phyloP scores from a whole-genome alignment of 2,329 filamentous ascomycete genomes.

The Fusarium phyllophilum region DNA sequence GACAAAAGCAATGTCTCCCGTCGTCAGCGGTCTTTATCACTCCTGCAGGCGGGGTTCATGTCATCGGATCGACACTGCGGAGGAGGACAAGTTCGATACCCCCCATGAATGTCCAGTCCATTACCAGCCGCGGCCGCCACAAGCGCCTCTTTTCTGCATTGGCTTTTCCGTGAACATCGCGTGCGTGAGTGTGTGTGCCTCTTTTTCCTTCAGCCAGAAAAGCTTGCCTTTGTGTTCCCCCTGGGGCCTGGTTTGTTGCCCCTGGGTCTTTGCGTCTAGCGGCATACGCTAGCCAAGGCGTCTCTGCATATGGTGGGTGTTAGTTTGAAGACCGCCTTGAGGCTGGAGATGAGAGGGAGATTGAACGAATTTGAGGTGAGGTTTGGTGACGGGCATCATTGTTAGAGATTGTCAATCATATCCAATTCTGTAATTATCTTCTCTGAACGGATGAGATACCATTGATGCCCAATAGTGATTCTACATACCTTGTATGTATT shows the following conservation, averaged over 20 bases:
- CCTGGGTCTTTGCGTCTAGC: slow-evolving; percentile 25
- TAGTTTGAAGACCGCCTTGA: slow-evolving; percentile 29
- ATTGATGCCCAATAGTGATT: neutral
- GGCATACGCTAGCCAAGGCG: slow-evolving; percentile 26
- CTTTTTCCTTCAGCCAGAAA: slow-evolving; percentile 11
- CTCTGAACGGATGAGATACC: neutral
- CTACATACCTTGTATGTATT: neutral
- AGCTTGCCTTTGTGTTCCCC: neutral
- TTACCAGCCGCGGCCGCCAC: slow-evolving; percentile 36
- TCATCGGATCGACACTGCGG: slow-evolving; percentile 36
- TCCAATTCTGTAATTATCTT: neutral
- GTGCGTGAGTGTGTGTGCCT: neutral
- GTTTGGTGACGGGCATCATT: slow-evolving; percentile 14
- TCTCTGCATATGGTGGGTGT: slow-evolving; percentile 33
- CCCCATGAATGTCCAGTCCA: slow-evolving; percentile 9
- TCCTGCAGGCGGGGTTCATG: slow-evolving; percentile 11
- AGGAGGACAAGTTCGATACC: slow-evolving; percentile 20
- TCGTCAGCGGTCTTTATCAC: slow-evolving; percentile 1
- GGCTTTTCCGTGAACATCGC: slow-evolving; percentile 14
- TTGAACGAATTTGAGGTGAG: slow-evolving; percentile 20
- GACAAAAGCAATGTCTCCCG: slow-evolving; percentile 15
- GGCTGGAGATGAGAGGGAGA: slow-evolving; percentile 18
- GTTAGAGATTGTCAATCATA: slow-evolving; percentile 10
- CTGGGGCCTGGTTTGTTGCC: neutral
- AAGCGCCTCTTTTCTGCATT: slow-evolving; percentile 34